Conservation (phyloP, 305 asterid species). For the Rubia tinctorum region DNA sequence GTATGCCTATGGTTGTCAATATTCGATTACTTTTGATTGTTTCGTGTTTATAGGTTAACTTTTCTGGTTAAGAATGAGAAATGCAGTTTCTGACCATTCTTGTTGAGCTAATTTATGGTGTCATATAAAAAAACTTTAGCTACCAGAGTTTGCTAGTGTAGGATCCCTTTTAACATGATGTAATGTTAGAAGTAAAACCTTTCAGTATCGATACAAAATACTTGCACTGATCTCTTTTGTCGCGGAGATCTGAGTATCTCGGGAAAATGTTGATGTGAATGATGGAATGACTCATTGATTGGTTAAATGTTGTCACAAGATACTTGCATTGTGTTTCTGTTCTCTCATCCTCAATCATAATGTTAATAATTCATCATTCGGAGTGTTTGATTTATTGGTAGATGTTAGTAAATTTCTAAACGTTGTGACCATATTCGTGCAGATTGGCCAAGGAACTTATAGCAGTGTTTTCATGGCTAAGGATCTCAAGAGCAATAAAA, state of each 20-base stretch:
- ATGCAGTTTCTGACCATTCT: no score
- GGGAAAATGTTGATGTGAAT: no score
- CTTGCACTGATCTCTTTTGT: no score
- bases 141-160: no score
- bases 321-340: neutral
- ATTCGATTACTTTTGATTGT: neutral
- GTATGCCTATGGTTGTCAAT: neutral
- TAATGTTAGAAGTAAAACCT: no score
- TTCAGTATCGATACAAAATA: no score
- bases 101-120: no score
- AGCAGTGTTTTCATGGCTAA: slow-evolving; percentile 88
- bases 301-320: neutral
- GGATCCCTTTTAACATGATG: no score
- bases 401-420: neutral
- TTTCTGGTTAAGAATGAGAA: neutral
- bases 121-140: no score
- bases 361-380: neutral
- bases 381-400: no score
- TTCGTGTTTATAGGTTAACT: neutral
- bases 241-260: no score
- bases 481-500: slow-evolving; percentile 53
- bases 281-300: no score
- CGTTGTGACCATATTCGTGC: slow-evolving; percentile 21
- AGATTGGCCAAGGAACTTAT: slow-evolving; percentile 96
- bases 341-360: neutral